Evolutionary conservation across 441 rosid species (phyloP).

Genomic region (Populus hybrid): DNA sequence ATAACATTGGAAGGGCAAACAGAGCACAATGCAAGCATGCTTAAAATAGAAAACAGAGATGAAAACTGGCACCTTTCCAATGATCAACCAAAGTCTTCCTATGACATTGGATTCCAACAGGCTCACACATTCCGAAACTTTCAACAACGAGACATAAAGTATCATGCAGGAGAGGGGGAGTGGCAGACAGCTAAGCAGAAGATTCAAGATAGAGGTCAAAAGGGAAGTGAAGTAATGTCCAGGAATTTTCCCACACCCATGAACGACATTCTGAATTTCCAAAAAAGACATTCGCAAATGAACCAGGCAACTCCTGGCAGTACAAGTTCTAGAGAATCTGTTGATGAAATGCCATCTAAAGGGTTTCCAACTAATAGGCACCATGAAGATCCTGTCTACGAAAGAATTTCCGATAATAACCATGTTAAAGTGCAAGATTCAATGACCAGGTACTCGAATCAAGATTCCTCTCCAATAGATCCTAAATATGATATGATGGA

Average conservation of each 20-base stretch:
- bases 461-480: constrained; percentile 21
- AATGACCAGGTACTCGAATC: constrained; percentile 18
- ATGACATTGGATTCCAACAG: constrained; percentile 26
- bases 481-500: constrained; percentile 23
- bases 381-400: constrained; percentile 22
- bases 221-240: constrained; percentile 25
- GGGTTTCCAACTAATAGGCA: constrained; percentile 23
- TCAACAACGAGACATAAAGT: constrained; percentile 32
- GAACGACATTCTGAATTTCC: constrained; percentile 26
- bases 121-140: constrained; percentile 20
- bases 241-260: constrained; percentile 27
- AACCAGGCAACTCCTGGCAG: constrained; percentile 36
- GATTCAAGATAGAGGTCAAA: constrained; percentile 33
- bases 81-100: constrained; percentile 31
- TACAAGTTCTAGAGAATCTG: constrained; percentile 30
- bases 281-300: constrained; percentile 27
- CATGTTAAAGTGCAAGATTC: constrained; percentile 24
- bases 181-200: constrained; percentile 38
- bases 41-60: constrained; percentile 35
- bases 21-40: constrained; percentile 21
- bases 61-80: constrained; percentile 24
- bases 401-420: constrained; percentile 20
- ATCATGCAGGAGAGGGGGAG: constrained; percentile 27
- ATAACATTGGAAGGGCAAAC: constrained; percentile 21
- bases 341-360: constrained; percentile 23